Evolutionary conservation across 169 alveolate species (phyloP).

Genomic region (Plasmodium knowlesi): DNA sequence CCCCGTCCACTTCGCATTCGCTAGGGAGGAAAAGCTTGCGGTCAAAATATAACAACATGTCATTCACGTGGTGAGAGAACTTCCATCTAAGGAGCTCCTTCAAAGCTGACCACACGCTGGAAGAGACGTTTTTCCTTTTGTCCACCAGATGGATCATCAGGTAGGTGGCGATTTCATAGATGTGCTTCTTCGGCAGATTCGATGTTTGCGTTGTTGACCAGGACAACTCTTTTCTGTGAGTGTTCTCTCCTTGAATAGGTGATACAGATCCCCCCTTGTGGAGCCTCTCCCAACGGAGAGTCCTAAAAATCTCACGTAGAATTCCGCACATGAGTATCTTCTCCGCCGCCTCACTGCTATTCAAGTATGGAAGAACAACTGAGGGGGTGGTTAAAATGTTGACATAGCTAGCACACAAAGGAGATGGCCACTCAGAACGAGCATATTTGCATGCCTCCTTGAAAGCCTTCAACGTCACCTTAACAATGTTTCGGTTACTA

Average conservation of each 20-base stretch:
- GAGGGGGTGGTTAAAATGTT: slow-evolving; percentile 15
- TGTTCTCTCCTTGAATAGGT: background rate
- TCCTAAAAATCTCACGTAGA: slow-evolving; percentile 31
- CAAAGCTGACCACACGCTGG: slow-evolving; percentile 56
- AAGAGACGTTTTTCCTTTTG: slow-evolving; percentile 15
- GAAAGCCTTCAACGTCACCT: slow-evolving; percentile 54
- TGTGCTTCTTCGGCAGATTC: slow-evolving; percentile 12
- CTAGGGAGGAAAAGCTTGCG: slow-evolving; percentile 14
- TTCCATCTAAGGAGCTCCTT: slow-evolving; percentile 51
- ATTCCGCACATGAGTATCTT: slow-evolving; percentile 53
- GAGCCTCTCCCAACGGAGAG: slow-evolving; percentile 2
- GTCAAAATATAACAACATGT: slow-evolving; percentile 35
- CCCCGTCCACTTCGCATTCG: background rate
- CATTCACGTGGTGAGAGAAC: slow-evolving; percentile 49
- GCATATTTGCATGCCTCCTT: slow-evolving; percentile 59
- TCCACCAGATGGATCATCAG: slow-evolving; percentile 54
- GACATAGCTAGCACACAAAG: slow-evolving; percentile 12
- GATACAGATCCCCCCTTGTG: background rate
- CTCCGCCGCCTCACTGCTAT: slow-evolving; percentile 32
- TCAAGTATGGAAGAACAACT: slow-evolving; percentile 17
- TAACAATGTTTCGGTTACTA: slow-evolving; percentile 17
- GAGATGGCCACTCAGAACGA: slow-evolving; percentile 41
- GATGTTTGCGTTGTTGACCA: background rate
- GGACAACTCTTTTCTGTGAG: background rate
- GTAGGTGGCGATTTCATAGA: slow-evolving; percentile 57